Percentiles rank a stretch among this genome's conserved stretches.
Evolutionary conservation across 257 asterid species (phyloP).

Genomic region (Solanum sitiens): DNA sequence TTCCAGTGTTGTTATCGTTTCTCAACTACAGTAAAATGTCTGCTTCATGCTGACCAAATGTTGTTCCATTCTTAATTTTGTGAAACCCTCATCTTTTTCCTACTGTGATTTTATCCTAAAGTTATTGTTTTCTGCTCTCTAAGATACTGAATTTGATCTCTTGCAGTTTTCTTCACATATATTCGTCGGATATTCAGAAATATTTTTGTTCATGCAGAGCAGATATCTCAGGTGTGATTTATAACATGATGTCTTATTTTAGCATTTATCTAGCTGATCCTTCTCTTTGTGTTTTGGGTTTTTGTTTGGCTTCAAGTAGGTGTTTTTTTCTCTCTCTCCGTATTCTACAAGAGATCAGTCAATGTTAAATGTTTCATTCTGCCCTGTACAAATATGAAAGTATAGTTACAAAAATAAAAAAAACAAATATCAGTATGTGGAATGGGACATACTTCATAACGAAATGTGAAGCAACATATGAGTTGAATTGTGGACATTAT

Average conservation of each 20-base stretch:
- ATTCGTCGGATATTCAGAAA: slow-evolving; percentile 77
- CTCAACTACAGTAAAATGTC: neutral
- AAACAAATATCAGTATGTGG: neutral
- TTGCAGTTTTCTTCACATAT: slow-evolving; percentile 79
- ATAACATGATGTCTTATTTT: neutral
- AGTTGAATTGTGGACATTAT: neutral
- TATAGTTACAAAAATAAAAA: neutral
- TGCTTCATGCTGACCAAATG: neutral
- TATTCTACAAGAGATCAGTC: neutral
- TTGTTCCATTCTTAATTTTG: neutral
- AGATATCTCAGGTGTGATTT: slow-evolving; percentile 72
- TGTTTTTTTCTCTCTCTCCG: neutral
- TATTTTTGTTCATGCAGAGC: slow-evolving; percentile 72
- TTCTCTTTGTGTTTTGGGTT: neutral
- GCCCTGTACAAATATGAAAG: too few relatives aligned
- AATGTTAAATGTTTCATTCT: neutral
- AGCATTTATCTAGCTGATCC: neutral
- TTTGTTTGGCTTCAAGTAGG: neutral
- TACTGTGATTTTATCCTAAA: neutral
- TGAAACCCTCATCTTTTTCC: neutral
- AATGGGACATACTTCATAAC: neutral
- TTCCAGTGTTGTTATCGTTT: neutral
- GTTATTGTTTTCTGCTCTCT: neutral
- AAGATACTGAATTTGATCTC: neutral
- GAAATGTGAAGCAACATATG: neutral